phyloP scores from a whole-genome alignment of 176 grass and related monocot species.

The Guadua angustifolia region DNA sequence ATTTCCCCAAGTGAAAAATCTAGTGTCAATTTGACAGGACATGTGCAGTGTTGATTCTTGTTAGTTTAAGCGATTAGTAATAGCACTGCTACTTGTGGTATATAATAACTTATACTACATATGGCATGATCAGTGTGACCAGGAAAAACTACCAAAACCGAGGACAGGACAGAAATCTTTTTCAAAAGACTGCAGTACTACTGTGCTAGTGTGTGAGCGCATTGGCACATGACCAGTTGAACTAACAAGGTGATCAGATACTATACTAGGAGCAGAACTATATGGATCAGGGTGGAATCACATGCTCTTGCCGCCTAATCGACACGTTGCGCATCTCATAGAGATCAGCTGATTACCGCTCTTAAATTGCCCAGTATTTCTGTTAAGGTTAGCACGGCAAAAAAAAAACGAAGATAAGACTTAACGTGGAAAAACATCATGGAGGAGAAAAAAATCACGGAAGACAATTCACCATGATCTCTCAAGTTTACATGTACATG shows the following conservation, averaged over 20 bases:
- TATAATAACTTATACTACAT: neutral
- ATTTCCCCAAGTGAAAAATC: conserved; percentile 11
- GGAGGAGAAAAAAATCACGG: too few species aligned
- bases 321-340: conserved; percentile 35
- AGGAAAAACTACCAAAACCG: conserved; percentile 4
- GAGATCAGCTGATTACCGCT: neutral
- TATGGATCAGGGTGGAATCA: conserved; percentile 25
- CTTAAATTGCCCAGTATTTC: neutral
- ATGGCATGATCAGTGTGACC: neutral
- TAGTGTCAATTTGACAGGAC: neutral
- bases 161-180: neutral
- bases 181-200: neutral
- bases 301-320: conserved; percentile 34
- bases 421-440: too few species aligned
- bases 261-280: neutral
- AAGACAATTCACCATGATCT: too few species aligned
- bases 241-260: neutral
- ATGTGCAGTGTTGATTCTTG: conserved; percentile 32
- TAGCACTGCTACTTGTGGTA: neutral
- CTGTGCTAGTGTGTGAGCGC: neutral
- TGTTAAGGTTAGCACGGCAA: too few species aligned
- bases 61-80: neutral
- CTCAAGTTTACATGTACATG: too few species aligned
- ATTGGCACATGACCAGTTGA: neutral
- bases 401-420: too few species aligned